phyloP scores from a whole-genome alignment of 2,329 filamentous ascomycete species.

The Chaetomiaceae sp. region DNA sequence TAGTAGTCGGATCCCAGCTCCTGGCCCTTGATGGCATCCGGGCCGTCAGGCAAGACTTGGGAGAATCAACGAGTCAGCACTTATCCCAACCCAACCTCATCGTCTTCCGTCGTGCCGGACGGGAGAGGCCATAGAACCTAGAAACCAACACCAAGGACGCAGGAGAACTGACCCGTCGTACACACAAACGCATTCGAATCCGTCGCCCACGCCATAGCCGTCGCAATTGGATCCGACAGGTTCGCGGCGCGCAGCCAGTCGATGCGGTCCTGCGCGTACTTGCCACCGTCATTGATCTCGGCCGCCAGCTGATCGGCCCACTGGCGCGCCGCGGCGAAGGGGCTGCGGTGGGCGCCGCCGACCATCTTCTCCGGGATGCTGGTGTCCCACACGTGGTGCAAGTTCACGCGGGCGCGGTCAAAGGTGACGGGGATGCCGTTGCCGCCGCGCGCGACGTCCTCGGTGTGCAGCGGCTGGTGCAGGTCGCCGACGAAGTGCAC shows the following conservation, averaged over 20 bases:
- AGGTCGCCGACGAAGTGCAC: constrained; percentile 65
- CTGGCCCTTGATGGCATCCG: constrained; percentile 49
- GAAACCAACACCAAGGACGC: no score
- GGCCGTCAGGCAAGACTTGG: constrained; percentile 55
- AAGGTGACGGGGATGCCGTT: constrained; percentile 63
- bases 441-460: constrained; percentile 58
- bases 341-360: constrained; percentile 42
- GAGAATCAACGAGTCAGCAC: constrained; percentile 17
- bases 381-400: constrained; percentile 70
- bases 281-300: constrained; percentile 51
- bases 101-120: no score
- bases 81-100: neutral
- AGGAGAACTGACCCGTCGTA: constrained; percentile 48
- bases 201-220: constrained; percentile 57
- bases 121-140: no score
- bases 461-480: constrained; percentile 62
- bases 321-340: constrained; percentile 43
- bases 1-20: constrained; percentile 61
- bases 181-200: constrained; percentile 59
- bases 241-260: constrained; percentile 54
- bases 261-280: constrained; percentile 43
- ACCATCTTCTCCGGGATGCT: constrained; percentile 60
- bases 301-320: constrained; percentile 53
- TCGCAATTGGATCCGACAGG: constrained; percentile 46
- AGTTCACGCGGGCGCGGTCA: constrained; percentile 51